Percentiles rank a stretch among this genome's conserved stretches.
These are phyloP conservation scores for Phialophora macrospora DNA, from an alignment of 2,329 filamentous ascomycete species.

Conservation along the genomic window DNA sequence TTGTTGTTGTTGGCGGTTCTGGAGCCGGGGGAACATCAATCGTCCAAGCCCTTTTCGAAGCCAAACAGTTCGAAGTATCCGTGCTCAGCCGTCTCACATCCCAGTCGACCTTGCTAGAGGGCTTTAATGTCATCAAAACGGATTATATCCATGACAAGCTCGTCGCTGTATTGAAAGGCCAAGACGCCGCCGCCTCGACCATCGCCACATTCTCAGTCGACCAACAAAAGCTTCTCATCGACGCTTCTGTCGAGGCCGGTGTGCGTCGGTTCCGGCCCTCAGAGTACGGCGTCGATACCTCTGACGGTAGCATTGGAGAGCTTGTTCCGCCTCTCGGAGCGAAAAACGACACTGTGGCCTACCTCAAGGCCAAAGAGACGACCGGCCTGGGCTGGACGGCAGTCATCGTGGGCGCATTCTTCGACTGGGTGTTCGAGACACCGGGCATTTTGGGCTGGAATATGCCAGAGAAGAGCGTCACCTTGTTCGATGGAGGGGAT, in stretches of 20 bases:
- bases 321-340: conserved; percentile 39
- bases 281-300: conserved; percentile 43
- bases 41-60: conserved; percentile 10
- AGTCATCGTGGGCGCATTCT: conserved; percentile 63
- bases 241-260: conserved; percentile 43
- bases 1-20: conserved; percentile 21
- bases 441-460: conserved; percentile 46
- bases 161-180: conserved; percentile 36
- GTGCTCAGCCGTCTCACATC: conserved; percentile 39
- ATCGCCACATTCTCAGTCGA: conserved; percentile 28
- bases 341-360: conserved; percentile 51
- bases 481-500: conserved; percentile 37
- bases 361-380: conserved; percentile 57
- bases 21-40: conserved; percentile 11
- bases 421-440: conserved; percentile 58
- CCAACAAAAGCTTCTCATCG: conserved; percentile 43
- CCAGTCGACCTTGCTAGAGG: conserved; percentile 33
- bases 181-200: conserved; percentile 40
- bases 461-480: conserved; percentile 41
- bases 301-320: conserved; percentile 38
- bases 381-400: conserved; percentile 63
- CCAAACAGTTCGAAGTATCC: conserved; percentile 38
- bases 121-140: conserved; percentile 38
- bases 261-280: conserved; percentile 46
- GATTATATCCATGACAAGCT: conserved; percentile 40